Evolutionary conservation across 495 filamentous ascomycete species (phyloP), one percentile per base, ranked within the genome.

Genomic region (Diplogelasinospora grovesii): DNA sequence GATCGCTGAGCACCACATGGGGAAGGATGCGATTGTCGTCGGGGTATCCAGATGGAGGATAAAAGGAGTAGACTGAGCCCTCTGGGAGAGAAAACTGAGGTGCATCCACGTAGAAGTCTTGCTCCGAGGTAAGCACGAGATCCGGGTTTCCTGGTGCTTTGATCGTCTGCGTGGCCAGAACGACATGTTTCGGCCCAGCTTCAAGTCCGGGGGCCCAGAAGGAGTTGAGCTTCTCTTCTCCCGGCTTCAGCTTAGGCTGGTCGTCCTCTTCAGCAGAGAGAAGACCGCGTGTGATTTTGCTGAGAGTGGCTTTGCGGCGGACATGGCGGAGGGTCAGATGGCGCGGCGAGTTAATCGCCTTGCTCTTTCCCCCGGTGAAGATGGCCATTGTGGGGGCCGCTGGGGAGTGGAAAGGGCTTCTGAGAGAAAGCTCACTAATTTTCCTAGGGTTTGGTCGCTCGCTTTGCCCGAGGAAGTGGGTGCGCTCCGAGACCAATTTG

Each of bases 1-100:
- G 58, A 38, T 74, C 66, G 15, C 46, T 67, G 16, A 75, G 48
- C 0, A 73, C 65, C 1, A 75, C 43, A 41, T 77, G 73, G 0
- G 71, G 70, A 3, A 74, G 50, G 1, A 61, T 64, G 16, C 50
- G 15, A 2, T 38, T 43, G 3, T 47, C 33, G 21, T 68, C 72
- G 4, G 37, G 19, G 25, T 66, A 50, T 7, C 70, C 72, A 2
- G 50, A 38, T 1, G 64, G 60, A 0, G 72, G 72, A 49, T 72
- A 73, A 3, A 36, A n/a, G 1, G 39, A 52, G 43, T 71, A 31
- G 9, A 73, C 45, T 14, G 40, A 15, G 0, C 51, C 46, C 0
- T 36, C 30, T 2, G 52, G 50, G 0, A 70, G 39, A 0, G 30
- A 11, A 38, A 59, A 70, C 9, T 45, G 61, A 0, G 63, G 63